phyloP scores from a whole-genome alignment of 345 rosid species.

The Orychophragmus violaceus region DNA sequence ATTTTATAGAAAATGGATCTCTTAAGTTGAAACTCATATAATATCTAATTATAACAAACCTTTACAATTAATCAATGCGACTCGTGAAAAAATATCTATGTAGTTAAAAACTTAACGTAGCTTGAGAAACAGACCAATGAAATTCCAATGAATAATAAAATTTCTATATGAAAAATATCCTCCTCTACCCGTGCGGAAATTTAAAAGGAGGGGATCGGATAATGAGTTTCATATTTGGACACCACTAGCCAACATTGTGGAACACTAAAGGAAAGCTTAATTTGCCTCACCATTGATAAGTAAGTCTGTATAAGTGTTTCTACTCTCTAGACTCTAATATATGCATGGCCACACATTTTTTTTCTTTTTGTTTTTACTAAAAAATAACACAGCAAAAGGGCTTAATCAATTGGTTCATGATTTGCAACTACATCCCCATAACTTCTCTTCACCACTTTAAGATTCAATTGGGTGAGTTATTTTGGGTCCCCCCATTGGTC shows the following conservation, averaged over 20 bases:
- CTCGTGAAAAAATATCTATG: neutral
- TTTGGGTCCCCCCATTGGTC: slow-evolving; percentile 27
- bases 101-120: neutral
- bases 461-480: slow-evolving; percentile 11
- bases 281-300: slow-evolving; percentile 11
- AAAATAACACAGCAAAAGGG: neutral
- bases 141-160: no score
- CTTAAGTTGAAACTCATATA: no score
- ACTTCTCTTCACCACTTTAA: slow-evolving; percentile 4
- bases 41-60: neutral
- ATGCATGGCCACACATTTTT: neutral
- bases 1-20: no score
- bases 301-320: no score
- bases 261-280: slow-evolving; percentile 13
- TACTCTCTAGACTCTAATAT: no score
- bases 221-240: slow-evolving; percentile 24
- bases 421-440: slow-evolving; percentile 6
- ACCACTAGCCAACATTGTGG: slow-evolving; percentile 24
- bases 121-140: neutral
- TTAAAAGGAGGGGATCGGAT: neutral
- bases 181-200: neutral
- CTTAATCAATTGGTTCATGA: slow-evolving; percentile 5
- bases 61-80: neutral
- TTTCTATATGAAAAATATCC: no score
- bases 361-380: neutral